Conservation (phyloP, 768 basidiomycete genomes). For the Trametes villosa region DNA sequence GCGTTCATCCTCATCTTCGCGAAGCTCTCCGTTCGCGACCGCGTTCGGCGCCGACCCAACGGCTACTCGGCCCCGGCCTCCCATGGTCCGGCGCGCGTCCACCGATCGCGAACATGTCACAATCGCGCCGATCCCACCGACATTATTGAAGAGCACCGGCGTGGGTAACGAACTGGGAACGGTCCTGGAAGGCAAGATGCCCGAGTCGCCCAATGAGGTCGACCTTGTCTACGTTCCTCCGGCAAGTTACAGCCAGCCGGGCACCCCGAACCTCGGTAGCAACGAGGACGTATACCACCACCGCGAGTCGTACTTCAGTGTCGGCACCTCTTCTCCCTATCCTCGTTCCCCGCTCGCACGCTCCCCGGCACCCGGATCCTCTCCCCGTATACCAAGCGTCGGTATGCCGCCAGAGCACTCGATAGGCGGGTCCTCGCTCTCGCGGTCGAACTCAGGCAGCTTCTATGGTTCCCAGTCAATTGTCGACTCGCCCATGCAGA, state of each 20-base stretch:
- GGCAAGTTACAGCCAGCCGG: slow-evolving; percentile 33
- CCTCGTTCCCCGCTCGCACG: slow-evolving; percentile 19
- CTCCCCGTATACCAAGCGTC: slow-evolving; percentile 27
- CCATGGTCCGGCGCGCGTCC: slow-evolving; percentile 36
- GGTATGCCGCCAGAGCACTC: slow-evolving; percentile 20
- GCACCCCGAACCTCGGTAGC: slow-evolving; percentile 27
- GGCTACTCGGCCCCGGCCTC: slow-evolving; percentile 31
- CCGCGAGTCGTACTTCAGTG: slow-evolving; percentile 42
- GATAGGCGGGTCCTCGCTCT: slow-evolving; percentile 11
- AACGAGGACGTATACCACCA: slow-evolving; percentile 41
- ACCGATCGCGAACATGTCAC: slow-evolving; percentile 60
- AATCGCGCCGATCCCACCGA: slow-evolving; percentile 76
- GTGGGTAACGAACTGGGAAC: slow-evolving; percentile 43
- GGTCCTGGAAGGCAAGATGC: slow-evolving; percentile 34
- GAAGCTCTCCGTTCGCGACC: slow-evolving; percentile 27
- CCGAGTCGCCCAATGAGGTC: slow-evolving; percentile 41
- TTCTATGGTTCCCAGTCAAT: slow-evolving; percentile 22
- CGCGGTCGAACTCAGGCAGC: slow-evolving; percentile 27
- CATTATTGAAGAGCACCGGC: slow-evolving; percentile 81
- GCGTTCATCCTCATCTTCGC: slow-evolving; percentile 46
- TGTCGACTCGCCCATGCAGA: slow-evolving; percentile 27
- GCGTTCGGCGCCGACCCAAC: slow-evolving; percentile 26
- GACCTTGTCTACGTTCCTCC: slow-evolving; percentile 74
- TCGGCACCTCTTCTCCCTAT: slow-evolving; percentile 31
- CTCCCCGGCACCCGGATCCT: slow-evolving; percentile 19